phyloP scores from a whole-genome alignment of 2,329 filamentous ascomycete species.

The Fusarium floridanum region DNA sequence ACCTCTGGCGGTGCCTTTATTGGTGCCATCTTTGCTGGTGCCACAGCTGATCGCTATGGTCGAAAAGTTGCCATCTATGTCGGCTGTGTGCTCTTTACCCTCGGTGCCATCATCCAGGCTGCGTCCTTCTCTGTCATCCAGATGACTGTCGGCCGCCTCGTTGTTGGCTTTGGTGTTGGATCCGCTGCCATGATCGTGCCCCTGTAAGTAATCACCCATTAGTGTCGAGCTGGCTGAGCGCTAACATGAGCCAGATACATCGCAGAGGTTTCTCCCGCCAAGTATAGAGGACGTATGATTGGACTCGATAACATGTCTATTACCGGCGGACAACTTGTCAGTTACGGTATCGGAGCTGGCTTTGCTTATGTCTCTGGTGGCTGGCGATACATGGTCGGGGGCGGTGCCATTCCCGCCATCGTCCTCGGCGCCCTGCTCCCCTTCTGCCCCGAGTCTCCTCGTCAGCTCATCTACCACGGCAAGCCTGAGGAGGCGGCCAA shows the following conservation, averaged over 20 bases:
- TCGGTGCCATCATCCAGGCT: constrained; percentile 46
- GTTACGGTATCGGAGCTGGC: constrained; percentile 56
- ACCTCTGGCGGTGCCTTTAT: constrained; percentile 56
- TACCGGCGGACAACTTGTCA: constrained; percentile 57
- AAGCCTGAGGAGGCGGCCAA: constrained; percentile 54
- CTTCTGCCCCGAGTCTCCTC: constrained; percentile 63
- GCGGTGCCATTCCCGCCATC: constrained; percentile 62
- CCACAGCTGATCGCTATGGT: constrained; percentile 44
- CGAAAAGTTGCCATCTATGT: constrained; percentile 47
- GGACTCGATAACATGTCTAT: constrained; percentile 62
- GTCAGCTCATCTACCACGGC: constrained; percentile 60
- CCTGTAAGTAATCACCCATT: constrained; percentile 23
- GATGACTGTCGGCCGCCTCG: constrained; percentile 52
- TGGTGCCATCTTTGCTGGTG: constrained; percentile 46
- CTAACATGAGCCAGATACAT: constrained; percentile 55
- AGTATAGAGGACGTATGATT: constrained; percentile 63
- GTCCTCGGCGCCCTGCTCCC: constrained; percentile 57
- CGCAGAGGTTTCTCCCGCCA: constrained; percentile 63
- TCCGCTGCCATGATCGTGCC: constrained; percentile 61
- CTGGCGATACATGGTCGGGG: constrained; percentile 65
- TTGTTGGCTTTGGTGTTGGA: constrained; percentile 64
- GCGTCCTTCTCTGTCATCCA: constrained; percentile 43
- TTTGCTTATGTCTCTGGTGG: constrained; percentile 57
- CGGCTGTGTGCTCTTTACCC: constrained; percentile 44
- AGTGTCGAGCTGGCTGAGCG: background rate